Evolutionary conservation across 169 alveolate genomes (phyloP).

Genomic region (Plasmodium sp.): DNA sequence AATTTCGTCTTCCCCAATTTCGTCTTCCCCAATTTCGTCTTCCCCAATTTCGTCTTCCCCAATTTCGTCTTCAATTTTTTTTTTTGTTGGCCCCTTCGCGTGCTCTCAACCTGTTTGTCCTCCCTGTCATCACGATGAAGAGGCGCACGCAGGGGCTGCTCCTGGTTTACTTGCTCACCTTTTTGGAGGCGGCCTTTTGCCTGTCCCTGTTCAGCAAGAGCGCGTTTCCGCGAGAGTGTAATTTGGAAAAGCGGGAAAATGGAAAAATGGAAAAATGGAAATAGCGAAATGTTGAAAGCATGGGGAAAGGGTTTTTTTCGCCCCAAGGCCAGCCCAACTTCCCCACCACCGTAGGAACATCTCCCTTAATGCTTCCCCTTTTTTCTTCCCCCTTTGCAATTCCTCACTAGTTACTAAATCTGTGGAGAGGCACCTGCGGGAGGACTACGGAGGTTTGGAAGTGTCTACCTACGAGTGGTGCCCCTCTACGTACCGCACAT

Average conservation of each 20-base stretch:
- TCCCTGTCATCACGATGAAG: conserved; percentile 8
- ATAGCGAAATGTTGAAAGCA: background rate
- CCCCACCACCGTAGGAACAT: background rate
- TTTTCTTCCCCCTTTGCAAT: background rate
- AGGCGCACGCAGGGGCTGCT: background rate
- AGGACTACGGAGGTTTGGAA: conserved; percentile 58
- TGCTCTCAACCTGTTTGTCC: background rate
- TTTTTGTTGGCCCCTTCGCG: background rate
- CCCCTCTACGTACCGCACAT: background rate
- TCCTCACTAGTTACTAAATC: conserved; percentile 27
- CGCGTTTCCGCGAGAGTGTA: conserved; percentile 61
- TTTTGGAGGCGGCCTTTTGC: conserved; percentile 47
- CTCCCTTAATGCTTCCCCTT: background rate
- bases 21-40: background rate
- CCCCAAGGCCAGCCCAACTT: background rate
- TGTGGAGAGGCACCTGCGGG: conserved; percentile 54
- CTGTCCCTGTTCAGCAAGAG: conserved; percentile 21
- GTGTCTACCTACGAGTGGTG: background rate
- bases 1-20: background rate
- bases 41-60: background rate
- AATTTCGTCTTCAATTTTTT: background rate
- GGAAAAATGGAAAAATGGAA: background rate
- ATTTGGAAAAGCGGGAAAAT: background rate
- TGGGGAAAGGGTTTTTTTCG: background rate
- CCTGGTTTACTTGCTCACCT: conserved; percentile 8